Conservation (phyloP, 1,139 yeast species). For the Yamadazyma triangularis region DNA sequence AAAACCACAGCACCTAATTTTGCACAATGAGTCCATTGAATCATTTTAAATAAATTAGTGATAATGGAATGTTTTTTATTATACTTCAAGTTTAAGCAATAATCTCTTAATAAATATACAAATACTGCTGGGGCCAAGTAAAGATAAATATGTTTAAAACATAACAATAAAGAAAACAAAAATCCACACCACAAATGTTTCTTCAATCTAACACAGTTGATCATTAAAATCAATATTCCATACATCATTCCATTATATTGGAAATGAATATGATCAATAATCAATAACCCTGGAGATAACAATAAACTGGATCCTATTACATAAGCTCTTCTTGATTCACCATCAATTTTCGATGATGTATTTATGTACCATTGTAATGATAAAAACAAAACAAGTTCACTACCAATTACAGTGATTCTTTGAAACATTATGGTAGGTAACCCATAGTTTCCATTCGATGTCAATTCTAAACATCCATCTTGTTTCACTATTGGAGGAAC, state of each 20-base stretch:
- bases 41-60: conserved; percentile 26
- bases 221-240: conserved; percentile 71
- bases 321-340: conserved; percentile 48
- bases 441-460: conserved; percentile 63
- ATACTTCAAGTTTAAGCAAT: conserved; percentile 51
- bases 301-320: conserved; percentile 81
- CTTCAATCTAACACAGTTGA: conserved; percentile 63
- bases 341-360: conserved; percentile 34
- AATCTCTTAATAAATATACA: conserved; percentile 67
- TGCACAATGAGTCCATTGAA: conserved; percentile 55
- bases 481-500: conserved; percentile 59
- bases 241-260: conserved; percentile 93
- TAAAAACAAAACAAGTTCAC: conserved; percentile 68
- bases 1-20: conserved; percentile 67
- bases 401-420: conserved; percentile 69
- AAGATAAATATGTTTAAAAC: conserved; percentile 91
- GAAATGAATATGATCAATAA: conserved; percentile 90
- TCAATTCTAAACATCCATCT: conserved; percentile 80
- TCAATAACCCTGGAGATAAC: conserved; percentile 81
- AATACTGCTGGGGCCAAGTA: conserved; percentile 95
- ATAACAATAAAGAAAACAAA: conserved; percentile 70
- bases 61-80: conserved; percentile 19
- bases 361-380: conserved; percentile 71
- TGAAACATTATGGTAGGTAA: conserved; percentile 79
- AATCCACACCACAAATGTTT: conserved; percentile 62